Evolutionary conservation across 2,329 filamentous ascomycete genomes (phyloP), one percentile per base, ranked within the genome.

Genomic region (Monilinia polystroma): DNA sequence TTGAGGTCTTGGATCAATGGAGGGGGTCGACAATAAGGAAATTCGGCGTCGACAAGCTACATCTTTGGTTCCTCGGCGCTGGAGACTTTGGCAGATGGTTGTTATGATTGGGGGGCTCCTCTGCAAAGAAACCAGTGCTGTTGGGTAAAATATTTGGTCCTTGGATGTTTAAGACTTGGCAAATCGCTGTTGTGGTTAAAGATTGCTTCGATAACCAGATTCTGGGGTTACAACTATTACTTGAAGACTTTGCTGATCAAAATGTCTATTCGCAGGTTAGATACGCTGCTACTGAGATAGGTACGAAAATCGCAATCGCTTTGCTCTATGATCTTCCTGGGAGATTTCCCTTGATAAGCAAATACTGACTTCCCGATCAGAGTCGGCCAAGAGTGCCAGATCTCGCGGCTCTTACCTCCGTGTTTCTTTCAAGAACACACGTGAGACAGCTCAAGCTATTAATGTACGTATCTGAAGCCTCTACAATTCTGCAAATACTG

Each of bases 381-480:
- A 54, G 49, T 55, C 60, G 47, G 87, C 89, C 77, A 97, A 97
- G 88, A 96, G 92, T 85, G 95, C 95, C 83, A 92, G 94, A 86
- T 91, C 94, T 80, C 93, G 95, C 84, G 95, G 96, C 83, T 93
- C 93, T 81, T 99, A 98, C 88, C 91, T 99, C 78, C 93, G 95
- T 81, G 94, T 98, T 78, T 96, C 92, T 77, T 69, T 66, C 66
- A 99, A 99, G 90, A 99, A 99, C 90, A 99, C 95, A 81, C 93
- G 95, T 80, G 96, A 99, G 87, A 97, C 94, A 76, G 95, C 96
- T 74, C 95, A 98, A 87, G 93, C 93, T 79, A 97, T 99, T 89
- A 98, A 95, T 85, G 70, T 68, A 29, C 29, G 57, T 59, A 29
- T 26, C 16, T 16, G 11, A 43, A 38, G 2, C 11, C 54, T 45